These are phyloP conservation scores for Aplosporella prunicola DNA, from an alignment of 2,329 filamentous ascomycete genomes.

Conservation along the genomic window DNA sequence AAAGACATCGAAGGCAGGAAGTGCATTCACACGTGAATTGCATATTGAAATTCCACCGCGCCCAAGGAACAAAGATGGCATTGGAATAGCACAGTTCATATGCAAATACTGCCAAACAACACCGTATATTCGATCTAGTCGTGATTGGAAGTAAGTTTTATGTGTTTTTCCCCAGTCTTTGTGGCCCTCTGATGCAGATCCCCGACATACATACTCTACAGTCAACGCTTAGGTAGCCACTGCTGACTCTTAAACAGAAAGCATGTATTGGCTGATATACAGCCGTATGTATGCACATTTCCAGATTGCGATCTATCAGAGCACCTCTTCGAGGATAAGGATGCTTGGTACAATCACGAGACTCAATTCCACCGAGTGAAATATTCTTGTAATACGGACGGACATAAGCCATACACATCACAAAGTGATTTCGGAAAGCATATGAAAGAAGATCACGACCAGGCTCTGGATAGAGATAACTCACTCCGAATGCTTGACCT, in stretches of 20 bases:
- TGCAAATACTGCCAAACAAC: constrained; percentile 1
- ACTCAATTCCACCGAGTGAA: constrained; percentile 8
- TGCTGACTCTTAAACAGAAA: constrained; percentile 2
- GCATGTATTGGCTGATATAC: constrained; percentile 12
- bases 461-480: background rate
- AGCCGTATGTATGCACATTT: constrained; percentile 13
- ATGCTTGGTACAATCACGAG: constrained; percentile 13
- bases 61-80: background rate
- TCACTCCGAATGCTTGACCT: background rate
- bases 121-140: background rate
- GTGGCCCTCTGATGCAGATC: background rate
- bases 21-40: background rate
- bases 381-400: constrained; percentile 11
- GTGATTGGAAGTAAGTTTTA: constrained; percentile 1
- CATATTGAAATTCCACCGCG: background rate
- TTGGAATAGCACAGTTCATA: background rate
- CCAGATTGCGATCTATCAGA: constrained; percentile 7
- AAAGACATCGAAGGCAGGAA: background rate
- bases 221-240: no score
- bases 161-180: no score
- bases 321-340: constrained; percentile 8
- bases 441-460: constrained; percentile 7
- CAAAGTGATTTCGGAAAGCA: constrained; percentile 5
- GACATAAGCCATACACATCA: constrained; percentile 2
- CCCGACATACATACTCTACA: background rate